Percentiles rank a stretch among this genome's conserved stretches.
These are phyloP conservation scores for Acacia crassicarpa DNA, from an alignment of 306 rosid species.

Conservation along the genomic window DNA sequence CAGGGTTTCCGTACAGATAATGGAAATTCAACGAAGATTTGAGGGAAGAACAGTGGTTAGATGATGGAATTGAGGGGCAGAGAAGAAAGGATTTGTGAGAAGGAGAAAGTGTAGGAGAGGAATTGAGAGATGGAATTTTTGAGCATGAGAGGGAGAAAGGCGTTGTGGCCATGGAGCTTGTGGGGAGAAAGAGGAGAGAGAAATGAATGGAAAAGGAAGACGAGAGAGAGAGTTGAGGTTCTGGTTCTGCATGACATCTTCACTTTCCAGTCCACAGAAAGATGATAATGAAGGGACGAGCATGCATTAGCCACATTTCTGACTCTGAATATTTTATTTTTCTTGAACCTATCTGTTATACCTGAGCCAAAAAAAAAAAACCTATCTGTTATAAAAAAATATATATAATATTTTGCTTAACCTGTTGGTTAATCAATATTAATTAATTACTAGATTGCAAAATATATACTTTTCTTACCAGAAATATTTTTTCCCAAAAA, in stretches of 20 bases:
- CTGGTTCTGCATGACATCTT: not conserved
- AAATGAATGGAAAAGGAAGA: not conserved
- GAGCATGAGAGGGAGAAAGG: constrained; percentile 44
- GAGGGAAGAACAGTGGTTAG: constrained; percentile 4
- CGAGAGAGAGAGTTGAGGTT: constrained; percentile 12
- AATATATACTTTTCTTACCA: too few relatives aligned
- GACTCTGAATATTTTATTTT: not conserved
- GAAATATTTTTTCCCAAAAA: too few relatives aligned
- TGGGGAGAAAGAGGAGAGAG: not conserved
- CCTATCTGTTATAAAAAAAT: not conserved
- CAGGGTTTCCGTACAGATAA: not conserved
- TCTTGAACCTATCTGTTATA: not conserved
- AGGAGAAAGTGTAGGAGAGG: not conserved
- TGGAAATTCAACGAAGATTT: not conserved
- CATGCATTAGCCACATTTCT: constrained; percentile 30
- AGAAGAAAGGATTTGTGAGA: constrained; percentile 24
- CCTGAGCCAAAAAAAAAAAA: too few relatives aligned
- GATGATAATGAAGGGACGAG: constrained; percentile 12
- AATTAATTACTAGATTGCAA: too few relatives aligned
- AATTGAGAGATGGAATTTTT: constrained; percentile 24
- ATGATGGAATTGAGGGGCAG: not conserved
- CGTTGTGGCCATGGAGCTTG: constrained; percentile 44
- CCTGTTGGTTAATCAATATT: too few relatives aligned
- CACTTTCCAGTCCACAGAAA: constrained; percentile 24
- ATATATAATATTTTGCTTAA: too few relatives aligned